Conservation (phyloP, 495 filamentous ascomycete genomes). For the Acidomyces sp. region DNA sequence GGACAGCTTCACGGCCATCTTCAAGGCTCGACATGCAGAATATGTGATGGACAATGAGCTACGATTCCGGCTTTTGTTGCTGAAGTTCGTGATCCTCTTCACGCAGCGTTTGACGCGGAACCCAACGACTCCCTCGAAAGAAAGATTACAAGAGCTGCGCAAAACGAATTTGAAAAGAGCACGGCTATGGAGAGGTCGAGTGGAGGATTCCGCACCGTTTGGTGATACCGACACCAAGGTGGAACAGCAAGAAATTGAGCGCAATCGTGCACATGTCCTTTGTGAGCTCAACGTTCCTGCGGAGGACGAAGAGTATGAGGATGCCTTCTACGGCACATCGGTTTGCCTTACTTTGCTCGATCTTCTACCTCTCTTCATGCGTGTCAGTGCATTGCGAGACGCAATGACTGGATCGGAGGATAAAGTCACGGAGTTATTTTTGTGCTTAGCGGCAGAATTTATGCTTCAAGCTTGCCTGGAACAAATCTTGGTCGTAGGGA, state of each 20-base stretch:
- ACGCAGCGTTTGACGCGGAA: slow-evolving; percentile 21
- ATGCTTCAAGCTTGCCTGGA: slow-evolving; percentile 40
- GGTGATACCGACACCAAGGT: neutral
- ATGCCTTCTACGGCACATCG: slow-evolving; percentile 22
- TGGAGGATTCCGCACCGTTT: neutral
- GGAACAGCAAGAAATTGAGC: slow-evolving; percentile 2
- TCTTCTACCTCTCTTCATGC: slow-evolving; percentile 37
- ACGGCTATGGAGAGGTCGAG: neutral
- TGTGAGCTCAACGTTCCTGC: slow-evolving; percentile 10
- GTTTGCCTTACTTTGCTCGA: slow-evolving; percentile 26
- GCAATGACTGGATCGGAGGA: slow-evolving; percentile 15
- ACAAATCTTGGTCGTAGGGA: slow-evolving; percentile 31
- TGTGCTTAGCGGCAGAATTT: slow-evolving; percentile 35
- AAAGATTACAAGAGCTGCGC: slow-evolving; percentile 10
- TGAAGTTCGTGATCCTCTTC: slow-evolving; percentile 28
- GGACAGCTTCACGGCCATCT: slow-evolving; percentile 26
- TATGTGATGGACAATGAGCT: slow-evolving; percentile 14
- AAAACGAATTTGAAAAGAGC: slow-evolving; percentile 6
- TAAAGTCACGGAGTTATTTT: slow-evolving; percentile 30
- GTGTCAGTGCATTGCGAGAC: slow-evolving; percentile 29
- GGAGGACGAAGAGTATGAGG: slow-evolving; percentile 16
- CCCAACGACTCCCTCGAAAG: slow-evolving; percentile 7
- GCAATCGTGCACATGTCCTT: slow-evolving; percentile 16
- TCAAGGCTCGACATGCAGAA: slow-evolving; percentile 24
- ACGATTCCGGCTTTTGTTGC: slow-evolving; percentile 26